Evolutionary conservation across 257 asterid species (phyloP).

Genomic region (Lithospermum erythrorhizon): DNA sequence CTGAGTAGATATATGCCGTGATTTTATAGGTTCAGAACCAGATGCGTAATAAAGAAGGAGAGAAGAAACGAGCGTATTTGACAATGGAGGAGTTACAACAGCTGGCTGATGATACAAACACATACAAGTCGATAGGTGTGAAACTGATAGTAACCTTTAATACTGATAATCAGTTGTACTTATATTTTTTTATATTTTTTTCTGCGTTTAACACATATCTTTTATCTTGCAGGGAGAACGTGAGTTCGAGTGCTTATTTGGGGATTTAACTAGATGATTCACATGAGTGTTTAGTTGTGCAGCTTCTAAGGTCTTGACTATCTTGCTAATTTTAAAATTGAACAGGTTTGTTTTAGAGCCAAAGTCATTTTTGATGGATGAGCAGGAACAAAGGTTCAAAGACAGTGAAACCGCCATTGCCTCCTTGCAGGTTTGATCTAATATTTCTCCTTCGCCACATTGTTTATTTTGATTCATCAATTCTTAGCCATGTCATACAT

Average conservation of each 20-base stretch:
- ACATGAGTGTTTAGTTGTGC: background rate
- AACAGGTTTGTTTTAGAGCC: conserved; percentile 84
- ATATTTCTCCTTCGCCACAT: background rate
- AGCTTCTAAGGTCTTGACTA: conserved; percentile 1
- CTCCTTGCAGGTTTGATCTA: conserved; percentile 51
- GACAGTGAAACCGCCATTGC: conserved; percentile 72
- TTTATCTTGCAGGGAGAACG: conserved; percentile 33
- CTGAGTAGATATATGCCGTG: background rate
- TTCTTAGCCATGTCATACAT: background rate
- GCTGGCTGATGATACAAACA: conserved; percentile 65
- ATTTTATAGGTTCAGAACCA: conserved; percentile 63
- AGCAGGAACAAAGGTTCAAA: conserved; percentile 63
- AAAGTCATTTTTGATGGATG: conserved; percentile 67
- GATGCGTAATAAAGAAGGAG: conserved; percentile 73
- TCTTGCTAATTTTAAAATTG: conserved; percentile 12
- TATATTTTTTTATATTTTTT: too few relatives aligned
- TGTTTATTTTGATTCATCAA: background rate
- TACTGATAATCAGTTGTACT: background rate
- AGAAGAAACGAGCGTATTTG: conserved; percentile 84
- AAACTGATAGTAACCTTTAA: background rate
- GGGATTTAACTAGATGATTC: background rate
- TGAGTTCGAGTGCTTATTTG: conserved; percentile 16
- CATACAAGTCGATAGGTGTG: conserved; percentile 85
- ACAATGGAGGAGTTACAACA: conserved; percentile 84
- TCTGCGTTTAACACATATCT: background rate